Evolutionary conservation across 768 basidiomycete genomes (phyloP), one percentile per base, ranked within the genome.

Genomic region (Tricholomella constricta): DNA sequence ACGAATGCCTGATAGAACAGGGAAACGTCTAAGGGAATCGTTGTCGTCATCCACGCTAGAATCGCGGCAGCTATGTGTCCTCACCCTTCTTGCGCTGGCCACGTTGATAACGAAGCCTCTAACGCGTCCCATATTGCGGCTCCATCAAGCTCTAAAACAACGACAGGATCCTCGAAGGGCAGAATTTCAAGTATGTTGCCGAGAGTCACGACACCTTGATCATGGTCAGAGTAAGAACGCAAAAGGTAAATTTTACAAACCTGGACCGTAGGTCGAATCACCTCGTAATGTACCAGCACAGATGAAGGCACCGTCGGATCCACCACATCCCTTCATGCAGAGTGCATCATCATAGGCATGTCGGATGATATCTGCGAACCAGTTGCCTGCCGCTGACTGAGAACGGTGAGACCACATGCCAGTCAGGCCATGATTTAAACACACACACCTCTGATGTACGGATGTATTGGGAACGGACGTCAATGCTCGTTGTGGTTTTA

Each of bases 31-130:
- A 46, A 11, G 14, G 17, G 42, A 44, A 40, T 26, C 12, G 31
- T 42, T 25, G 20, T 50, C 7, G 41, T 36, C 5, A 5, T 4
- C 2, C n/a, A n/a, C n/a, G 23, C 40, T 7, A 40, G 20, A 34
- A 14, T 29, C 44, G 20, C 32, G 20, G 27, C 46, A 4, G 8
- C 20, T 52, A 8, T n/a, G 43, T 35, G 27, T 2, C 53, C 75
- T 68, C 55, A 84, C 92, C 94, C 94, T 78, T 95, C 94, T 69
- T 94, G 92, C 15, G 91, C 86, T 6, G 94, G 94, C 82, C 88
- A 95, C 47, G 81, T 89, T 52, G 73, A 74, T 6, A 97, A 72
- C 6, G 83, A 81, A 10, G 76, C 75, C 63, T 97, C 94, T 31
- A 96, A 58, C 0, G 87, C 84, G 36, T 83, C 84, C 90, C 91